phyloP scores from a whole-genome alignment of 208 protist genomes.

The Crithidia thermophila region DNA sequence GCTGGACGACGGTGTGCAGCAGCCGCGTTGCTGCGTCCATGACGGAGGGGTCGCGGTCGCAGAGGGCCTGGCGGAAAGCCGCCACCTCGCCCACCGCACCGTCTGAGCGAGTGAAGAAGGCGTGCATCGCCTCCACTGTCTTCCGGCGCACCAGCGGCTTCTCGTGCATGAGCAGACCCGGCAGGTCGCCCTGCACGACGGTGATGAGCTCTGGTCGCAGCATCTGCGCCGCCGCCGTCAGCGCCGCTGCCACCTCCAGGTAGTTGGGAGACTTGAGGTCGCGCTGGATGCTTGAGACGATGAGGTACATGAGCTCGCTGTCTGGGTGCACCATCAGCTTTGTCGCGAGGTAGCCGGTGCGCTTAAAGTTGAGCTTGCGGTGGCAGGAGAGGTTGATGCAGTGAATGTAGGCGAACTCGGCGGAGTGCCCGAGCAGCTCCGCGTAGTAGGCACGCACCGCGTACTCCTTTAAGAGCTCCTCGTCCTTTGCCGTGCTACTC shows the following conservation, averaged over 20 bases:
- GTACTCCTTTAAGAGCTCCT: constrained; percentile 74
- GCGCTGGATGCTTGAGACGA: constrained; percentile 94
- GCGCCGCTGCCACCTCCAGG: constrained; percentile 87
- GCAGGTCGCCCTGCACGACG: constrained; percentile 79
- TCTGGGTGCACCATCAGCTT: constrained; percentile 85
- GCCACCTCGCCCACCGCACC: constrained; percentile 40
- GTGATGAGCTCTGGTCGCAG: constrained; percentile 89
- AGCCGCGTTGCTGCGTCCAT: constrained; percentile 93
- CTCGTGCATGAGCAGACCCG: constrained; percentile 48
- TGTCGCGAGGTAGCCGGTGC: constrained; percentile 93
- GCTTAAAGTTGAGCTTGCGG: constrained; percentile 58
- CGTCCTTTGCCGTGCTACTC: constrained; percentile 30
- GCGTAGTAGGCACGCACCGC: constrained; percentile 94
- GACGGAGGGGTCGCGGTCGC: constrained; percentile 96
- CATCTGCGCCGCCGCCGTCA: constrained; percentile 88
- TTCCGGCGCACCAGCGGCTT: constrained; percentile 94
- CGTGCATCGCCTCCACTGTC: constrained; percentile 88
- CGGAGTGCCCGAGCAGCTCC: constrained; percentile 95
- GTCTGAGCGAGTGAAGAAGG: constrained; percentile 67
- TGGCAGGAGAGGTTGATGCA: constrained; percentile 96
- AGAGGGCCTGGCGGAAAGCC: constrained; percentile 79
- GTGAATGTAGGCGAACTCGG: constrained; percentile 94
- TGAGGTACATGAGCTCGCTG: constrained; percentile 94
- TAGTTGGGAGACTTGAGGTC: constrained; percentile 93
- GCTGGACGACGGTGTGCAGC: constrained; percentile 65